These are phyloP conservation scores for Gossypium davidsonii DNA, from an alignment of 441 rosid species.

Conservation along the genomic window DNA sequence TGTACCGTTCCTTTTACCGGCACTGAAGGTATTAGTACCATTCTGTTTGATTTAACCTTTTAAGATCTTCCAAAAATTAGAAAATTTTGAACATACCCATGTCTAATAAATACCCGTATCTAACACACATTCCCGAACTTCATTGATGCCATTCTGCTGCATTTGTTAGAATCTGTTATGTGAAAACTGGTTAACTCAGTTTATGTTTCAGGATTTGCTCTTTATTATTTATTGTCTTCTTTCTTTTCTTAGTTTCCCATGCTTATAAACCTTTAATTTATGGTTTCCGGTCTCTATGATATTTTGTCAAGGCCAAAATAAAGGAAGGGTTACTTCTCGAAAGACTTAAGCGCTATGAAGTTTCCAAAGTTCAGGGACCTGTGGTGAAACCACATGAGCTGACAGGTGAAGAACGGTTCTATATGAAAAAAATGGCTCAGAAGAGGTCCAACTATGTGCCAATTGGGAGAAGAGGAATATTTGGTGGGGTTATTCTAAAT, in stretches of 20 bases:
- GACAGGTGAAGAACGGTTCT: slow-evolving; percentile 87
- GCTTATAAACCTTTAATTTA: not conserved
- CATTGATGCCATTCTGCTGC: not conserved
- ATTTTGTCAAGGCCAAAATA: slow-evolving; percentile 53
- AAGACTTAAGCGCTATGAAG: slow-evolving; percentile 76
- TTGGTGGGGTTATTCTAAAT: slow-evolving; percentile 84
- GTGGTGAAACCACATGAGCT: slow-evolving; percentile 62
- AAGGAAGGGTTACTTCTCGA: slow-evolving; percentile 77
- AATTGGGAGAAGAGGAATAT: slow-evolving; percentile 74
- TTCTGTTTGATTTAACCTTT: too few species aligned
- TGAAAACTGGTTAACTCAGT: not conserved
- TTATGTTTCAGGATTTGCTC: not conserved
- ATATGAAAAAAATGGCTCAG: slow-evolving; percentile 80
- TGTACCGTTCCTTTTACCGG: too few species aligned
- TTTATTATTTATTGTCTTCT: not conserved
- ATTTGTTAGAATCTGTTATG: not conserved
- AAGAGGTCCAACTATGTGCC: slow-evolving; percentile 77
- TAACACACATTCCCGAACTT: not conserved
- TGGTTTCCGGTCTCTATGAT: not conserved
- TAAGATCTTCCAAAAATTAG: too few species aligned
- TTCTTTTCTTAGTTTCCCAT: not conserved
- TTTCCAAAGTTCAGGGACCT: slow-evolving; percentile 78
- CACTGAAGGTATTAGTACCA: too few species aligned
- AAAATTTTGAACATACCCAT: too few species aligned
- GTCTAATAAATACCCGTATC: too few species aligned